A percentile compares a stretch with the other conserved stretches of the same genome.
Evolutionary conservation across 2,329 filamentous ascomycete species (phyloP).

Genomic region (Monilinia laxa): DNA sequence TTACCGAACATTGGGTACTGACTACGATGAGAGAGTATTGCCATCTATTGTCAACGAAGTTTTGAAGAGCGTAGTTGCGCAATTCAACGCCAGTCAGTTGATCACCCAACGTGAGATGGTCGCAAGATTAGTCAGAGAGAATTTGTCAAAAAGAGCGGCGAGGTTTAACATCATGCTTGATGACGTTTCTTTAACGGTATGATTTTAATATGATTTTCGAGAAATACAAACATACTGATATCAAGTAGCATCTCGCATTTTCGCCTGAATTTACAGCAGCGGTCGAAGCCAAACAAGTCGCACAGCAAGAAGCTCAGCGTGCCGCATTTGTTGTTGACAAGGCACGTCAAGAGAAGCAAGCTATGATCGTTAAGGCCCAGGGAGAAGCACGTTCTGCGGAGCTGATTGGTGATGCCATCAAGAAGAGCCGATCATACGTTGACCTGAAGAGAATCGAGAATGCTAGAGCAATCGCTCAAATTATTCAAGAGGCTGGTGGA

Average conservation of each 20-base stretch:
- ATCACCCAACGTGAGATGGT: slow-evolving; percentile 99
- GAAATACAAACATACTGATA: slow-evolving; percentile 13
- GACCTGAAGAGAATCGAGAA: slow-evolving; percentile 99
- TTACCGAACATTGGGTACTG: slow-evolving; percentile 89
- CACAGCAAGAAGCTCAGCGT: slow-evolving; percentile 90
- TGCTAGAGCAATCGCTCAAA: slow-evolving; percentile 80
- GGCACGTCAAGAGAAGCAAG: slow-evolving; percentile 98
- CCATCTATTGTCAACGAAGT: slow-evolving; percentile 99
- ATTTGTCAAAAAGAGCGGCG: slow-evolving; percentile 84
- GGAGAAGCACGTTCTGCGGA: slow-evolving; percentile 98
- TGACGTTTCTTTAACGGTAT: slow-evolving; percentile 92
- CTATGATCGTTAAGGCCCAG: slow-evolving; percentile 96
- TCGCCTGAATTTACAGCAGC: slow-evolving; percentile 72
- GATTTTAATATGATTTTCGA: slow-evolving; percentile 36
- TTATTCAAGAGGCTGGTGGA: slow-evolving; percentile 81
- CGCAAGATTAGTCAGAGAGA: slow-evolving; percentile 85
- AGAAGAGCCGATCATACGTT: slow-evolving; percentile 97
- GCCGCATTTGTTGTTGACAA: slow-evolving; percentile 98
- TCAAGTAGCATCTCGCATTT: slow-evolving; percentile 63
- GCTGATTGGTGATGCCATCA: slow-evolving; percentile 97
- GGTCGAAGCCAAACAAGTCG: slow-evolving; percentile 72
- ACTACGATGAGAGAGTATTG: slow-evolving; percentile 95
- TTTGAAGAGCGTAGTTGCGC: slow-evolving; percentile 95
- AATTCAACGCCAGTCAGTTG: slow-evolving; percentile 97
- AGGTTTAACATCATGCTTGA: slow-evolving; percentile 97